Conservation (phyloP, 495 filamentous ascomycete species). For the Barbatosphaeria neglecta region DNA sequence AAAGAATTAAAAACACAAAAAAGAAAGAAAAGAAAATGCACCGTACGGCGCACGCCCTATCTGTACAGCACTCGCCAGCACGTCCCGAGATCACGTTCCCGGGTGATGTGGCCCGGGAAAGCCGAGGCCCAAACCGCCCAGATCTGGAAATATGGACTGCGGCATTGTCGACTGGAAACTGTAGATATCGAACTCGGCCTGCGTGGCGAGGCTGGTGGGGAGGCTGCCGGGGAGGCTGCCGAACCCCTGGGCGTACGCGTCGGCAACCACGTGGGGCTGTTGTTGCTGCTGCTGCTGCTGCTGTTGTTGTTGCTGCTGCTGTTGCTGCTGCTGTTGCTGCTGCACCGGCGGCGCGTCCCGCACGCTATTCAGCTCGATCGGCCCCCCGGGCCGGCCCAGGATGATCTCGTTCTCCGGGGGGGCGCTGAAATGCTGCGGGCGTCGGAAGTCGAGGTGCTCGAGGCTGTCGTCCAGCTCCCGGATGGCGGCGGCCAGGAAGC, state of each 20-base stretch:
- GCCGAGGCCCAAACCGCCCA: not conserved
- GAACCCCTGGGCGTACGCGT: not conserved
- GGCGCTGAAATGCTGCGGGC: not conserved
- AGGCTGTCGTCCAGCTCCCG: conserved; percentile 18
- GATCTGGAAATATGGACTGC: not conserved
- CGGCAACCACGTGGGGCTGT: no score
- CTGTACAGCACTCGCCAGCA: no score
- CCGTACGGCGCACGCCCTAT: no score
- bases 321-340: no score
- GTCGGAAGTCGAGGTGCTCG: conserved; percentile 13
- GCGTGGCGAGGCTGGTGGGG: not conserved
- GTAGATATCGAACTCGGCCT: not conserved
- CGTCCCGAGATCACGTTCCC: no score
- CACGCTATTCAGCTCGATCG: not conserved
- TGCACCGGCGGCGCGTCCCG: not conserved
- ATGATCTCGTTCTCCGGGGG: not conserved
- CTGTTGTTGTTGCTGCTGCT: no score
- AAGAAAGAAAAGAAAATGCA: no score
- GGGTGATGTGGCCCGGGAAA: not conserved
- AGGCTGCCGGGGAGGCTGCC: not conserved
- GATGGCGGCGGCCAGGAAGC: conserved; percentile 12
- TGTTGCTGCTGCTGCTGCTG: no score
- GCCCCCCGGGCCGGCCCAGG: not conserved
- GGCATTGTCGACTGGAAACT: not conserved
- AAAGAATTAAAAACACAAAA: no score